These are phyloP conservation scores for Neckera pumila DNA, from an alignment of 225 moss, liverwort and hornwort species.

Conservation along the genomic window DNA sequence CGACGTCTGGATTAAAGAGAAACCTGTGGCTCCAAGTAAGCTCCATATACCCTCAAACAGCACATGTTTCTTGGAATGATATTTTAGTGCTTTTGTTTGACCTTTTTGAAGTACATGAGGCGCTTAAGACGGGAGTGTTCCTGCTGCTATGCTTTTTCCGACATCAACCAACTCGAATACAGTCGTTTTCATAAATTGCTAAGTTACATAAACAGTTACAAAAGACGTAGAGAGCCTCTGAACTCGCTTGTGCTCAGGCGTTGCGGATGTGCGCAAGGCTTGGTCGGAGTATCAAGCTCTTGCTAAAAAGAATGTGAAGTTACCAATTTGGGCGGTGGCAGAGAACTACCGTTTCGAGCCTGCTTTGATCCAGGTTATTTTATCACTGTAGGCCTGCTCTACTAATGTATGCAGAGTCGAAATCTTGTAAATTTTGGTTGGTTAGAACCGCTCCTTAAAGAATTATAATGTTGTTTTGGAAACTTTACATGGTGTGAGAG, in stretches of 20 bases:
- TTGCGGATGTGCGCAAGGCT: slow-evolving; percentile 53
- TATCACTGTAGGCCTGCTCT: background rate
- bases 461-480: background rate
- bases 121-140: background rate
- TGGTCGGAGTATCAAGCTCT: slow-evolving; percentile 52
- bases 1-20: slow-evolving; percentile 46
- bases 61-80: background rate
- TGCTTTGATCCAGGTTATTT: slow-evolving; percentile 63
- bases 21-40: slow-evolving; percentile 93
- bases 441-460: background rate
- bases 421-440: background rate
- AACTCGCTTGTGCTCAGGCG: slow-evolving; percentile 31
- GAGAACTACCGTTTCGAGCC: slow-evolving; percentile 98
- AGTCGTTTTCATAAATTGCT: background rate
- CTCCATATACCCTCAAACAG: background rate
- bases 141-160: background rate
- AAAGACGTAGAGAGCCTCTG: background rate
- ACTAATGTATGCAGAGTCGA: background rate
- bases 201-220: background rate
- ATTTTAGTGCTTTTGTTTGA: background rate
- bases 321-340: slow-evolving; percentile 93
- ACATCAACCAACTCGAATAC: background rate
- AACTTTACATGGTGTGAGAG: background rate
- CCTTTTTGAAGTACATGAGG: background rate
- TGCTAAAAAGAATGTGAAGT: slow-evolving; percentile 10